A percentile compares a stretch with the other conserved stretches of the same genome.
Evolutionary conservation across 495 filamentous ascomycete species (phyloP).

Genomic region (Xylaria scruposa): DNA sequence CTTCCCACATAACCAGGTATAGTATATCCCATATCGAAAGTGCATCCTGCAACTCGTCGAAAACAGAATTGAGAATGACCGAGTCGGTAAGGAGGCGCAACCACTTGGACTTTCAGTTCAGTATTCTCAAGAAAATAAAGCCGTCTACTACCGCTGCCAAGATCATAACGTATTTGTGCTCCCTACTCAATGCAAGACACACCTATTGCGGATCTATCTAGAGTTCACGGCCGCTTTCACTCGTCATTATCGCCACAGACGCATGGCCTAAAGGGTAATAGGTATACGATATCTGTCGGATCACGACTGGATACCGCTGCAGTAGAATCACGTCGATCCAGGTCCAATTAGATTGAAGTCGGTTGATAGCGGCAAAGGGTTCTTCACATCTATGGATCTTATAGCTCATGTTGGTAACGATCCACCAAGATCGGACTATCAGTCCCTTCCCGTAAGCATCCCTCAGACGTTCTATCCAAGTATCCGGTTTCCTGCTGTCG

Average conservation of each 20-base stretch:
- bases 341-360: not conserved
- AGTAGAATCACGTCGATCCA: not conserved
- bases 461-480: not conserved
- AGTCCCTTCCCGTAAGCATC: not conserved
- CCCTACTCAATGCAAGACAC: not conserved
- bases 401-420: not conserved
- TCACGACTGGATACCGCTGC: not conserved
- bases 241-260: not conserved
- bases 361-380: not conserved
- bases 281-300: not conserved
- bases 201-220: constrained; percentile 1
- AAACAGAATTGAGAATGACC: not conserved
- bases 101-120: not conserved
- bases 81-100: no score
- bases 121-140: not conserved
- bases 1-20: not conserved
- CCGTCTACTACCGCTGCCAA: not conserved
- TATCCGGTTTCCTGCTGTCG: not conserved
- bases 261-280: not conserved
- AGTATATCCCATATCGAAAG: not conserved
- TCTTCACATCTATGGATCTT: not conserved
- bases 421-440: not conserved
- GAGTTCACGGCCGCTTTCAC: not conserved
- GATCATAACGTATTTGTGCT: not conserved
- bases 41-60: not conserved